Evolutionary conservation across 805 yeast genomes (phyloP).

Genomic region (Teunomyces tritomae): DNA sequence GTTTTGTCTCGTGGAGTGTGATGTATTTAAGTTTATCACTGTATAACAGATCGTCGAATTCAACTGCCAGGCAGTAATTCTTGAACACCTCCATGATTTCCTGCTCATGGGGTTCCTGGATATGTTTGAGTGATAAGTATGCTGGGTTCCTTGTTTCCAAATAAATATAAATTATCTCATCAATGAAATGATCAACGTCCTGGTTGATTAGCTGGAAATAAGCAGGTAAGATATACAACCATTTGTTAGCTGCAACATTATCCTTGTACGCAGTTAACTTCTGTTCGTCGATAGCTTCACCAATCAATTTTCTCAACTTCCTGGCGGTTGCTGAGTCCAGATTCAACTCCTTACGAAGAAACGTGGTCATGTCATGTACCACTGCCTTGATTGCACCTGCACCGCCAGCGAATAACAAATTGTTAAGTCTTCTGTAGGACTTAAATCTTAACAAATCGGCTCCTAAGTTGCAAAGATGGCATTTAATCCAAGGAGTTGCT

Average conservation of each 20-base stretch:
- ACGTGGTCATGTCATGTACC: constrained; percentile 32
- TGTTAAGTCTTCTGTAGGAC: constrained; percentile 31
- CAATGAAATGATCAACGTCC: constrained; percentile 25
- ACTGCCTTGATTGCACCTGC: constrained; percentile 33
- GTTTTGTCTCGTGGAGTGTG: constrained; percentile 22
- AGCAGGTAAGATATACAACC: constrained; percentile 29
- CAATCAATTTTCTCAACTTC: constrained; percentile 21
- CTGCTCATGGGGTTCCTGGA: constrained; percentile 9
- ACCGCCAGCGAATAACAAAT: constrained; percentile 24
- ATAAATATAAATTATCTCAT: constrained; percentile 31
- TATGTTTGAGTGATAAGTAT: constrained; percentile 3
- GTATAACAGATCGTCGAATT: constrained; percentile 25
- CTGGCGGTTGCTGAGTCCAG: constrained; percentile 13
- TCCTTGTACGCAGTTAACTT: constrained; percentile 5
- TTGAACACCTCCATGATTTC: constrained; percentile 17
- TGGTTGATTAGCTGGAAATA: constrained; percentile 21
- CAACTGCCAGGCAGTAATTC: constrained; percentile 23
- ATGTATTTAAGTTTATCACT: constrained; percentile 13
- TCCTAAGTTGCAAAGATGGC: constrained; percentile 35
- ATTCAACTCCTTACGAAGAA: constrained; percentile 28
- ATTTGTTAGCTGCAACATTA: constrained; percentile 10
- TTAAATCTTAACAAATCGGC: constrained; percentile 31
- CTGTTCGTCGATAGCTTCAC: not conserved
- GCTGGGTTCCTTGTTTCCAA: constrained; percentile 16
- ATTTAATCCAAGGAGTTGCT: constrained; percentile 26